These are phyloP conservation scores for Macrolepiota fuliginosa DNA, from an alignment of 768 basidiomycete genomes.

Conservation along the genomic window DNA sequence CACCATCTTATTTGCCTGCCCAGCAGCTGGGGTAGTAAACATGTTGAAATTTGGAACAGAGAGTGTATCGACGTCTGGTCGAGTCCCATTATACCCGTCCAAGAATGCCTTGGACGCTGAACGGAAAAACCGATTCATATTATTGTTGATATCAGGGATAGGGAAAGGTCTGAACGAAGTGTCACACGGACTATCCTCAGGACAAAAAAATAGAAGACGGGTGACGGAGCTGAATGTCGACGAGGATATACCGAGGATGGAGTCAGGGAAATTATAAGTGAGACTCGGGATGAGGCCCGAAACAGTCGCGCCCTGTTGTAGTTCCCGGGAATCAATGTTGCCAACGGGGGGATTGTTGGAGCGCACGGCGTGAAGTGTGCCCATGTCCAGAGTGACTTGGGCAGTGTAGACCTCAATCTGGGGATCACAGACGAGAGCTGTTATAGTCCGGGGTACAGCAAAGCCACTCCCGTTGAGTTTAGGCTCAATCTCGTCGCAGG, in stretches of 20 bases:
- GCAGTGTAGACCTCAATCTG: neutral
- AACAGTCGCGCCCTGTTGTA: neutral
- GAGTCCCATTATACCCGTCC: constrained; percentile 1
- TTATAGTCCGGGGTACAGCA: neutral
- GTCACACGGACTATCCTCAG: neutral
- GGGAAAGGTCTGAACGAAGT: neutral
- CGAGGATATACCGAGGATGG: neutral
- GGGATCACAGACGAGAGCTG: neutral
- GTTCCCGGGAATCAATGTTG: neutral
- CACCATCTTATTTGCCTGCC: neutral
- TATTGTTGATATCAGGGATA: neutral
- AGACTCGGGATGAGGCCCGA: neutral
- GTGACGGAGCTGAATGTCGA: neutral
- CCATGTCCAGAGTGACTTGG: neutral
- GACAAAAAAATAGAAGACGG: neutral
- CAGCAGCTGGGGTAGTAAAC: neutral
- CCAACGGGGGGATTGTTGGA: neutral
- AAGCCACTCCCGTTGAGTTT: neutral
- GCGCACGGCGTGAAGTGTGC: neutral
- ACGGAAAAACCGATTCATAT: neutral
- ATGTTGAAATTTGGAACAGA: neutral
- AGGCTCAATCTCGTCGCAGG: neutral
- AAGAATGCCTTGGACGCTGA: constrained; percentile 1
- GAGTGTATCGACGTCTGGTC: neutral
- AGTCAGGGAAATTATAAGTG: neutral